phyloP scores from a whole-genome alignment of 176 grass and related monocot genomes.

The Phyllostachys edulis region DNA sequence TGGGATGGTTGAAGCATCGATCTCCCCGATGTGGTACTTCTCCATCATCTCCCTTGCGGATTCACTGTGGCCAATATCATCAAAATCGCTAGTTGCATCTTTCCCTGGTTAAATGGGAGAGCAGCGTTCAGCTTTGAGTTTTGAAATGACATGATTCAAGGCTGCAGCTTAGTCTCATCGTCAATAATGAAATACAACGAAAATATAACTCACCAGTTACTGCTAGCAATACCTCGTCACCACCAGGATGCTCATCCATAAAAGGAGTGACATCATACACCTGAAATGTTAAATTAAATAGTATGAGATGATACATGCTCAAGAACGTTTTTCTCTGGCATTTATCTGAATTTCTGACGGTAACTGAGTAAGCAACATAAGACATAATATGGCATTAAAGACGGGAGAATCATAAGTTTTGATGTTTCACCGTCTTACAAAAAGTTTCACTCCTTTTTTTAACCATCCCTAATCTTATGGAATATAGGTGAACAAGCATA shows the following conservation, averaged over 20 bases:
- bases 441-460: background rate
- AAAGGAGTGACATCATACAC: slow-evolving; percentile 89
- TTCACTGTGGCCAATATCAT: slow-evolving; percentile 87
- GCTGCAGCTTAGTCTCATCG: background rate
- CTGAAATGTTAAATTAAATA: slow-evolving; percentile 34
- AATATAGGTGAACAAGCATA: background rate
- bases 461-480: background rate
- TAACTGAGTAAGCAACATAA: background rate
- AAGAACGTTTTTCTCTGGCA: background rate
- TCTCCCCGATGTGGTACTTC: slow-evolving; percentile 65
- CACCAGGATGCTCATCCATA: slow-evolving; percentile 97
- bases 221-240: slow-evolving; percentile 86
- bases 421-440: background rate
- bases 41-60: slow-evolving; percentile 70
- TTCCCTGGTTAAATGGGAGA: slow-evolving; percentile 53
- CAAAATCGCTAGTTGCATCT: slow-evolving; percentile 86
- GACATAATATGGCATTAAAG: background rate
- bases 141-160: background rate
- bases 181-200: background rate
- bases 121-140: background rate
- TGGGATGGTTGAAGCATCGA: slow-evolving; percentile 71
- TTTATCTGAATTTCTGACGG: background rate
- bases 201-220: slow-evolving; percentile 56
- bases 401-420: background rate
- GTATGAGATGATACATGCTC: background rate